Evolutionary conservation across 257 asterid species (phyloP), one percentile per base, ranked within the genome.

Genomic region (Ophiorrhiza pumila): DNA sequence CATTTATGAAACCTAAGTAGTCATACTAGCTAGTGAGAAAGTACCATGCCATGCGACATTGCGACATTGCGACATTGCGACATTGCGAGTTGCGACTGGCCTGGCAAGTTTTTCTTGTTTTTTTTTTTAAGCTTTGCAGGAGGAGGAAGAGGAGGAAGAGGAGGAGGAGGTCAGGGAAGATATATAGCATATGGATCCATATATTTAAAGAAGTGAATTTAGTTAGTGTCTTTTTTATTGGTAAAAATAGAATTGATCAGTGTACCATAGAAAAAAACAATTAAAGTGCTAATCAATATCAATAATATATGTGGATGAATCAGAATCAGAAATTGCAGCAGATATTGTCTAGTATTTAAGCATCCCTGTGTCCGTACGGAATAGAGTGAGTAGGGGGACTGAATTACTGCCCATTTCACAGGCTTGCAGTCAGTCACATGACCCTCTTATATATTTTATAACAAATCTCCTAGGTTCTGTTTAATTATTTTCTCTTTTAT

Each of bases 271-370:
- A n/a, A 39, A 41, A 41, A 17, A 50, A 50, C 6, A 23, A 50
- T 11, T 1, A 0, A 20, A 49, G 55, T 49, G 57, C n/a, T n/a
- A 25, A 50, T 50, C 57, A 18, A 39, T 41, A 11, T 22, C 12
- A 64, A 29, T 64, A 47, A 47, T 23, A 14, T 41, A 13, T 2
- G 5, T 32, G 7, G 18, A 4, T 32, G 9, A 14, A 3, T 63
- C 39, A 49, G 77, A 56, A 73, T 68, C 69, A 59, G 52, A 25
- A 25, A 46, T 46, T 68, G 71, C 70, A 75, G 79, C 76, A 69
- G 20, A 59, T 42, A 49, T 29, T 68, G 79, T 49, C 73, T 57
- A 23, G 23, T 20, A 34, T 55, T 57, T 42, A 29, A 37, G 53
- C 39, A 42, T 46, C 35, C 35, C 23, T 35, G 46, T 55, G 49